Conservation (phyloP, 768 basidiomycete species). For the Ramaria sp. region DNA sequence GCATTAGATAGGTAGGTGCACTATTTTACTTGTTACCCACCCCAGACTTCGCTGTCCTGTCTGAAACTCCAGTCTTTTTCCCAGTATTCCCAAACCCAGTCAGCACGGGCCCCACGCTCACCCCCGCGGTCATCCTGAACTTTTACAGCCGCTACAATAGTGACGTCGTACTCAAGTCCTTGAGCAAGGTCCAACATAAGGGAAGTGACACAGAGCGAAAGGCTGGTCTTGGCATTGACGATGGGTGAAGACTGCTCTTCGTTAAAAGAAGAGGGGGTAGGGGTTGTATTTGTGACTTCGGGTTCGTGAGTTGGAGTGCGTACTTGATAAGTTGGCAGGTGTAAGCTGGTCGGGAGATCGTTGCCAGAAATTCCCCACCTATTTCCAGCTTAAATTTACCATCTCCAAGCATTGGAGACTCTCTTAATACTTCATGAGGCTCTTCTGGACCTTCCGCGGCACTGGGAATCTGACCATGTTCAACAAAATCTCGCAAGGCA, state of each 20-base stretch:
- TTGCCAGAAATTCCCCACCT: constrained; percentile 25
- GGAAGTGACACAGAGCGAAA: constrained; percentile 60
- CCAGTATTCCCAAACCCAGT: constrained; percentile 70
- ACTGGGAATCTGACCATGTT: constrained; percentile 25
- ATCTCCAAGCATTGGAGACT: constrained; percentile 58
- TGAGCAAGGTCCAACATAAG: constrained; percentile 52
- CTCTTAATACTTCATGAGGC: constrained; percentile 51
- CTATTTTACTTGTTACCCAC: constrained; percentile 25
- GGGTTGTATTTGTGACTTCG: not conserved
- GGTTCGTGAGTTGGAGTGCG: not conserved
- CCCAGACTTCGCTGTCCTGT: constrained; percentile 64
- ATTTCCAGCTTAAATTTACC: constrained; percentile 66
- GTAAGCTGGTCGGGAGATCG: not conserved
- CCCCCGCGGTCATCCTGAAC: constrained; percentile 50
- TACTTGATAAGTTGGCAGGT: constrained; percentile 1
- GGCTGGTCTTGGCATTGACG: constrained; percentile 25
- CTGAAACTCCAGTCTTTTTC: constrained; percentile 63
- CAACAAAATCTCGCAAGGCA: constrained; percentile 48
- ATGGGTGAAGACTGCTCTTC: too few relatives aligned
- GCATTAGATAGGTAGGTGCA: not conserved
- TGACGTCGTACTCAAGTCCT: constrained; percentile 36
- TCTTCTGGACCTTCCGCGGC: constrained; percentile 23
- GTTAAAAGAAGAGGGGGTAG: not conserved
- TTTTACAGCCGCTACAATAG: constrained; percentile 63
- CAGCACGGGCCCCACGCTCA: constrained; percentile 50